Percentiles rank a stretch among this genome's conserved stretches.
Conservation (phyloP, 2,329 filamentous ascomycete genomes). For the Monosporascus sp. region DNA sequence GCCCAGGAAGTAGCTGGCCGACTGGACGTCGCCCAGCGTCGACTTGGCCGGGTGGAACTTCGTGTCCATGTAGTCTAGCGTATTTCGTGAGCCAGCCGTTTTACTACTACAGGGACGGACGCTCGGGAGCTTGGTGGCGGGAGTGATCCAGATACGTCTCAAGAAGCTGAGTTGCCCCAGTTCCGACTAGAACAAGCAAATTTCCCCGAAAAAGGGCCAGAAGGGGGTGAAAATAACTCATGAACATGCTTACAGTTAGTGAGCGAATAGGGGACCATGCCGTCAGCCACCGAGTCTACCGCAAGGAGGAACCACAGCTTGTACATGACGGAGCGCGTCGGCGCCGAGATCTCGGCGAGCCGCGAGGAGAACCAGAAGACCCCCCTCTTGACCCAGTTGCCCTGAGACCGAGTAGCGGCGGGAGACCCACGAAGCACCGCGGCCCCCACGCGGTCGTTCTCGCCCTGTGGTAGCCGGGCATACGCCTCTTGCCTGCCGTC, state of each 20-base stretch:
- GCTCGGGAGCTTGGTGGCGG: no score
- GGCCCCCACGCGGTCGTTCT: not conserved
- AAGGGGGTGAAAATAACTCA: no score
- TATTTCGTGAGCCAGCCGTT: no score
- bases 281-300: slow-evolving; percentile 60
- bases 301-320: slow-evolving; percentile 60
- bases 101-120: no score
- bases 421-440: slow-evolving; percentile 3
- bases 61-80: slow-evolving; percentile 43
- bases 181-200: no score
- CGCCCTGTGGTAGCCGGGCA: slow-evolving; percentile 15
- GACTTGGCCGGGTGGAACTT: slow-evolving; percentile 53
- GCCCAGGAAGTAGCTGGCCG: slow-evolving; percentile 47
- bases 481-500: slow-evolving; percentile 17
- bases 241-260: slow-evolving; percentile 35
- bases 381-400: slow-evolving; percentile 8
- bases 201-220: no score
- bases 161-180: no score
- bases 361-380: slow-evolving; percentile 26
- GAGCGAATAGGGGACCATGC: slow-evolving; percentile 55
- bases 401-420: not conserved
- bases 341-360: slow-evolving; percentile 50
- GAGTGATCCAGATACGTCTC: no score
- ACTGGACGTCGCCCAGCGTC: slow-evolving; percentile 54
- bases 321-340: slow-evolving; percentile 55